A percentile compares a stretch with the other conserved stretches of the same genome.
phyloP scores from a whole-genome alignment of 2,329 filamentous ascomycete species.

The Trichoderma koningii region DNA sequence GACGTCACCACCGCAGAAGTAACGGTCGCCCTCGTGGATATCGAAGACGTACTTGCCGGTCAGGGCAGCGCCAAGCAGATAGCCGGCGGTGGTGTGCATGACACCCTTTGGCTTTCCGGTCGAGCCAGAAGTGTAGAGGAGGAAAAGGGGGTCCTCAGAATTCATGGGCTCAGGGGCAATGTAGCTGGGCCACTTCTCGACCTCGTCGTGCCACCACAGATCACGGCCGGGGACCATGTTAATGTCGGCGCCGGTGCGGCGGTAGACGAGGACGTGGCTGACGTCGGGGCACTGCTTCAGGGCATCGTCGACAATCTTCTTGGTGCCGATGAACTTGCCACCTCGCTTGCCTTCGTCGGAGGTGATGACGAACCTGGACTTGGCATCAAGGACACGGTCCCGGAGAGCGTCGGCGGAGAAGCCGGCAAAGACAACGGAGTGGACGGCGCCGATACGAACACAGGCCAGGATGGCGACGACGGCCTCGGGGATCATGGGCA shows the following conservation, averaged over 20 bases:
- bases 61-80: conserved; percentile 87
- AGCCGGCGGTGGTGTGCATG: conserved; percentile 95
- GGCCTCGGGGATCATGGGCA: conserved; percentile 98
- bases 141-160: conserved; percentile 94
- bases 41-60: conserved; percentile 99
- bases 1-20: conserved; percentile 97
- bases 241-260: conserved; percentile 90
- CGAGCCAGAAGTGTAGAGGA: conserved; percentile 96
- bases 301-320: conserved; percentile 98
- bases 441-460: conserved; percentile 87
- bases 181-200: conserved; percentile 94
- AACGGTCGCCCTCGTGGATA: conserved; percentile 88
- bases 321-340: conserved; percentile 94
- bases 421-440: conserved; percentile 96
- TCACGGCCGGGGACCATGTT: conserved; percentile 89
- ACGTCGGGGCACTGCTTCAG: conserved; percentile 94
- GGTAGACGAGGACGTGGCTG: conserved; percentile 82
- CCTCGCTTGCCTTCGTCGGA: conserved; percentile 97
- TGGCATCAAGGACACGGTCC: conserved; percentile 88
- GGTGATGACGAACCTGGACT: conserved; percentile 93
- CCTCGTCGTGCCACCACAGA: conserved; percentile 98
- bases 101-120: conserved; percentile 99
- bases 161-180: conserved; percentile 85
- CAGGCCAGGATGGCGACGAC: conserved; percentile 89
- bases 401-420: conserved; percentile 96